These are phyloP conservation scores for Fusarium guadeloupense DNA, from an alignment of 2,329 filamentous ascomycete genomes.

Conservation along the genomic window DNA sequence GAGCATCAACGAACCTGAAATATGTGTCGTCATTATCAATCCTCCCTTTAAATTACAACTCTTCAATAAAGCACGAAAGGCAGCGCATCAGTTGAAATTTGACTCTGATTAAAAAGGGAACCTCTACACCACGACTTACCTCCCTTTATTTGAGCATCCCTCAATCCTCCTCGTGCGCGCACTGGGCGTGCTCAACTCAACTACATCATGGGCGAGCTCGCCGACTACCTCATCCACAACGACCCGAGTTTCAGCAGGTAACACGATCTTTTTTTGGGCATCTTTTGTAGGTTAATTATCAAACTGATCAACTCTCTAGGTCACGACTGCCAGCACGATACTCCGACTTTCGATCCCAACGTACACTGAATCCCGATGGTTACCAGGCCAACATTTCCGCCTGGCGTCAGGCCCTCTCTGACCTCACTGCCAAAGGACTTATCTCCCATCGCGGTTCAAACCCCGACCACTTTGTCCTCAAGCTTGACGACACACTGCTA, in stretches of 20 bases:
- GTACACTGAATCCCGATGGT: constrained; percentile 82
- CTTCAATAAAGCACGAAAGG: background rate
- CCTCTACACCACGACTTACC: background rate
- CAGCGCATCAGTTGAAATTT: background rate
- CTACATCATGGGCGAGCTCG: constrained; percentile 70
- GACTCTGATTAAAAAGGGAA: background rate
- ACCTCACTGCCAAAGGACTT: constrained; percentile 71
- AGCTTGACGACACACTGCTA: constrained; percentile 70
- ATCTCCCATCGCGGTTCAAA: constrained; percentile 53
- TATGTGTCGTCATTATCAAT: constrained; percentile 31
- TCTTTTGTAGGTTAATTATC: background rate
- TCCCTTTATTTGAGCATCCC: background rate
- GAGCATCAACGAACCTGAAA: too few relatives aligned
- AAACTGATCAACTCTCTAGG: constrained; percentile 54
- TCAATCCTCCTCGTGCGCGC: background rate
- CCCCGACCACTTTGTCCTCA: constrained; percentile 61
- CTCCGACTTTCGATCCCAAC: constrained; percentile 82
- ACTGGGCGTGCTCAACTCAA: constrained; percentile 2
- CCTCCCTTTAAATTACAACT: constrained; percentile 3
- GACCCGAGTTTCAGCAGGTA: constrained; percentile 71
- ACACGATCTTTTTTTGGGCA: background rate
- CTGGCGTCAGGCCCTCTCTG: constrained; percentile 79
- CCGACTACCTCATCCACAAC: constrained; percentile 70
- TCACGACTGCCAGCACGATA: constrained; percentile 85
- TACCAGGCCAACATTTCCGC: constrained; percentile 82